Evolutionary conservation across 1,284 basidiomycete genomes (phyloP).

Genomic region (Mycosarcoma maydis): DNA sequence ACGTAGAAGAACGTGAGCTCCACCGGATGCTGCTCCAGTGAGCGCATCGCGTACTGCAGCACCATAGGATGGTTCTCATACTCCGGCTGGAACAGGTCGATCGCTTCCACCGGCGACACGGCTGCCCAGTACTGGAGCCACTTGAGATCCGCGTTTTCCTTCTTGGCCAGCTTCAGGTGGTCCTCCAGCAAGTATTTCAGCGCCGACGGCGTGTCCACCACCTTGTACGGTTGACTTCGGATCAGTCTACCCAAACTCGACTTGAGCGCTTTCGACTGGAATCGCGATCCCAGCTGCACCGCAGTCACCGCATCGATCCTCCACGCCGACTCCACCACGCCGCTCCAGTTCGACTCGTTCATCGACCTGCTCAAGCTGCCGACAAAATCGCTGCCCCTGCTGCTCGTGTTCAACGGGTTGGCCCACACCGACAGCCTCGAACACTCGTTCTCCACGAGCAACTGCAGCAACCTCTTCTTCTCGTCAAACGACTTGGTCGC

Average conservation of each 20-base stretch:
- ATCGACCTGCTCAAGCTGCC: constrained; percentile 68
- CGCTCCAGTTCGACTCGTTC: constrained; percentile 76
- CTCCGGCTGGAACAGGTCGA: constrained; percentile 60
- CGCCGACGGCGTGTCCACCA: constrained; percentile 81
- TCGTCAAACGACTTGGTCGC: constrained; percentile 32
- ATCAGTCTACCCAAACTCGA: constrained; percentile 81
- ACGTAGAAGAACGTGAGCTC: constrained; percentile 98
- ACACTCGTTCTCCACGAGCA: constrained; percentile 91
- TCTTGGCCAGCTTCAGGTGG: constrained; percentile 76
- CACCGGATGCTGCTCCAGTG: constrained; percentile 92
- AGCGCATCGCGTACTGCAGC: constrained; percentile 95
- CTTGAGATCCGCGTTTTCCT: constrained; percentile 69
- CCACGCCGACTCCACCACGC: constrained; percentile 81
- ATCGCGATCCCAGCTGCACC: constrained; percentile 84
- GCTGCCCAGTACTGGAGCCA: constrained; percentile 88
- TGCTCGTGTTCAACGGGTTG: constrained; percentile 80
- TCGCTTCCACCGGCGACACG: constrained; percentile 78
- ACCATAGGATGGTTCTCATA: constrained; percentile 80
- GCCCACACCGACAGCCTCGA: constrained; percentile 86
- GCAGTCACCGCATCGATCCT: constrained; percentile 82
- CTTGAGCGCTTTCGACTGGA: constrained; percentile 75
- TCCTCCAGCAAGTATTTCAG: constrained; percentile 83
- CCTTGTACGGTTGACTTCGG: constrained; percentile 77
- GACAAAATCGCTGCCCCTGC: constrained; percentile 70
- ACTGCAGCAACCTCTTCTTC: constrained; percentile 70